phyloP scores from a whole-genome alignment of 768 basidiomycete species.

The Lactifluus hygrophoroides region DNA sequence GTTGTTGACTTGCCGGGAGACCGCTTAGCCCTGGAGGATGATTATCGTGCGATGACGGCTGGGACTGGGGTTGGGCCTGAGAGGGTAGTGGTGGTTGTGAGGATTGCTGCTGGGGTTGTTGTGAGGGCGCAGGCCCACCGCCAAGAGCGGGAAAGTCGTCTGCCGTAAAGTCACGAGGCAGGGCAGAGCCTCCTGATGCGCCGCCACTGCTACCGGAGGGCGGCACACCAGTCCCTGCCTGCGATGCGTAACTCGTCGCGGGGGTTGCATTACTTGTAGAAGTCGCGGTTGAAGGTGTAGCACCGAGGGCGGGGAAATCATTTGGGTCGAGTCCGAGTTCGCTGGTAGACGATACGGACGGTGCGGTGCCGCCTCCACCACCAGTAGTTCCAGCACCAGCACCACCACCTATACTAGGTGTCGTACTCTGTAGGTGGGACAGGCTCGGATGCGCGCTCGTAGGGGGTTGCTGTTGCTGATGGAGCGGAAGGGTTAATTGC shows the following conservation, averaged over 20 bases:
- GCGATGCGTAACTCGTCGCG: constrained; percentile 72
- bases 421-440: constrained; percentile 46
- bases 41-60: constrained; percentile 26
- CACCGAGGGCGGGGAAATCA: constrained; percentile 81
- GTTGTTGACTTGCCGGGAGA: constrained; percentile 42
- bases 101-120: constrained; percentile 31
- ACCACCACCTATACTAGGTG: constrained; percentile 26
- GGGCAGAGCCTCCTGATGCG: constrained; percentile 28
- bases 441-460: constrained; percentile 45
- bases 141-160: constrained; percentile 88
- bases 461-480: constrained; percentile 33
- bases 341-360: constrained; percentile 55
- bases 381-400: neutral
- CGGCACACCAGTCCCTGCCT: constrained; percentile 60
- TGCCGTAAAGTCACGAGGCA: constrained; percentile 66
- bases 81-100: constrained; percentile 24
- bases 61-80: constrained; percentile 22
- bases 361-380: constrained; percentile 34
- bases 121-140: constrained; percentile 42
- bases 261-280: constrained; percentile 28
- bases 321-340: constrained; percentile 80
- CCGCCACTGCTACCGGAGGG: constrained; percentile 32
- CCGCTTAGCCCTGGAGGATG: constrained; percentile 79
- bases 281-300: constrained; percentile 40
- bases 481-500: constrained; percentile 34